Evolutionary conservation across 441 rosid species (phyloP).

Genomic region (Eutrema salsugineum): DNA sequence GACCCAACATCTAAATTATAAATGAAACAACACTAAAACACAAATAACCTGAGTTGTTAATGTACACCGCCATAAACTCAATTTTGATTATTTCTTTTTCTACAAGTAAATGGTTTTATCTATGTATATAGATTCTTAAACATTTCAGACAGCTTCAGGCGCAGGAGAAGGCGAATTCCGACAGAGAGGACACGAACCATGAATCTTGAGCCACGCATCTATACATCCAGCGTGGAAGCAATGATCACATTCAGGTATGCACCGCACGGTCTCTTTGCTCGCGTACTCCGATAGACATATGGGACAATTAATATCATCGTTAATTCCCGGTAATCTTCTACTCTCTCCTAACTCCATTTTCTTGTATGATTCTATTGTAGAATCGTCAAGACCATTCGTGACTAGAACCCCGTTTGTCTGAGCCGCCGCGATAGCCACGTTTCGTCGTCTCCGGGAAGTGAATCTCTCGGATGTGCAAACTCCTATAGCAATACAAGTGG

Average conservation of each 20-base stretch:
- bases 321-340: conserved; percentile 56
- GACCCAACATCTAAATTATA: no score
- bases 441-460: background rate
- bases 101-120: background rate
- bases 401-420: conserved; percentile 17
- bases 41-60: no score
- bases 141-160: background rate
- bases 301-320: conserved; percentile 54
- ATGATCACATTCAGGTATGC: conserved; percentile 75
- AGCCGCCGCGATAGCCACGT: conserved; percentile 9
- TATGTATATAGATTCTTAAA: background rate
- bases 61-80: background rate
- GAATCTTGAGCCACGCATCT: conserved; percentile 71
- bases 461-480: conserved; percentile 25
- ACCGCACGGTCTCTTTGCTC: conserved; percentile 57
- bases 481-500: conserved; percentile 35
- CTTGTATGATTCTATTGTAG: conserved; percentile 61
- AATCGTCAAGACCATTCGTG: conserved; percentile 52
- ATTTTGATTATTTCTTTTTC: background rate
- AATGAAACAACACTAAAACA: no score
- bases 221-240: conserved; percentile 79
- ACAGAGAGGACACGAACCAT: conserved; percentile 66
- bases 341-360: conserved; percentile 74
- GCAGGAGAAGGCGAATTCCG: conserved; percentile 40
- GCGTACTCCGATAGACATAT: conserved; percentile 73